Conservation (phyloP, 164 flowering plant species). For the Warburgia ugandensis region DNA sequence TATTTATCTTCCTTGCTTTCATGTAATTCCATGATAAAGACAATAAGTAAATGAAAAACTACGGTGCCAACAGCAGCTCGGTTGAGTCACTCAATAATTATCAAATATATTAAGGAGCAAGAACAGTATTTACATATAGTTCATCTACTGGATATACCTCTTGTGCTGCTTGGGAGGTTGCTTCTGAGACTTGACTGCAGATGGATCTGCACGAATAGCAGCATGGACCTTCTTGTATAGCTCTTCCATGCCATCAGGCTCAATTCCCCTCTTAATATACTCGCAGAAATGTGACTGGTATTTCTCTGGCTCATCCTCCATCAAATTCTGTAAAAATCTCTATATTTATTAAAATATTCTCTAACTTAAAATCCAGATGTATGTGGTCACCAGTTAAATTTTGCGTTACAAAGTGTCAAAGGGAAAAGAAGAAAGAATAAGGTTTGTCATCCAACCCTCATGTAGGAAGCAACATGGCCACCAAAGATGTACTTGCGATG, state of each 20-base stretch:
- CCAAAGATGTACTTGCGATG: slow-evolving; percentile 79
- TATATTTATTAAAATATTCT: background rate
- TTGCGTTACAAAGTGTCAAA: background rate
- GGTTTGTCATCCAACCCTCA: slow-evolving; percentile 32
- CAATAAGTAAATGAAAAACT: too few species aligned
- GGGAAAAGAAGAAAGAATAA: background rate
- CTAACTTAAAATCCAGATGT: background rate
- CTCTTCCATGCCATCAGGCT: slow-evolving; percentile 53
- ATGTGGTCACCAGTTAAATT: background rate
- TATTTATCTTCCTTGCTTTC: too few species aligned
- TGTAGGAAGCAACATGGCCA: slow-evolving; percentile 73
- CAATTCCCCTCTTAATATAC: slow-evolving; percentile 56
- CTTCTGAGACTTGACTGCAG: slow-evolving; percentile 49
- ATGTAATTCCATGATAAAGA: too few species aligned
- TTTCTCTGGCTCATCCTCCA: slow-evolving; percentile 84
- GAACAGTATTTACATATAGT: too few species aligned
- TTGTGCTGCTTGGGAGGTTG: slow-evolving; percentile 68
- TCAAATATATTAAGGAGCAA: too few species aligned
- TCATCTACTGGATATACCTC: slow-evolving; percentile 35
- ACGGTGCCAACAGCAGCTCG: too few species aligned
- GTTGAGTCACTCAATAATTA: too few species aligned
- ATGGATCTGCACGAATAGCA: slow-evolving; percentile 51
- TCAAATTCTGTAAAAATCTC: slow-evolving; percentile 34
- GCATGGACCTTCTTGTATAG: slow-evolving; percentile 55
- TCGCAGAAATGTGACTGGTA: slow-evolving; percentile 69